Evolutionary conservation across 352 stramenopile genomes (phyloP).

Genomic region (Pythium sp.): DNA sequence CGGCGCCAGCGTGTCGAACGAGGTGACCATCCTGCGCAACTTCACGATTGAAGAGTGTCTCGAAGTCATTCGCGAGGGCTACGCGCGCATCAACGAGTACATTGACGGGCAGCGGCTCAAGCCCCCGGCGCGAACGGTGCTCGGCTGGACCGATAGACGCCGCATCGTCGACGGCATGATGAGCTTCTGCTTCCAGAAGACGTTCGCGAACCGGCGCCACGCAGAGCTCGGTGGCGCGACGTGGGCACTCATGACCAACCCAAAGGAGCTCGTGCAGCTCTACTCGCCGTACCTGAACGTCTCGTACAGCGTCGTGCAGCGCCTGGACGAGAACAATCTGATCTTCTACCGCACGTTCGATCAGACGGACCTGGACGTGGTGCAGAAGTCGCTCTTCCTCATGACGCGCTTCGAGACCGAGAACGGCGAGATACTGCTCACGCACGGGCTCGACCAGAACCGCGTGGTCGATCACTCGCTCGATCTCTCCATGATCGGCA

Average conservation of each 20-base stretch:
- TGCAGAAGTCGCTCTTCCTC: slow-evolving; percentile 42
- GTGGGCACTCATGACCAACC: slow-evolving; percentile 31
- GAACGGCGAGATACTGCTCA: slow-evolving; percentile 35
- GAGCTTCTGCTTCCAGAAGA: slow-evolving; percentile 44
- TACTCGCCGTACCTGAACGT: slow-evolving; percentile 48
- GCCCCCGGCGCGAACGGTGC: slow-evolving; percentile 25
- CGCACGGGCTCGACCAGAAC: slow-evolving; percentile 31
- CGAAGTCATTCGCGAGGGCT: slow-evolving; percentile 36
- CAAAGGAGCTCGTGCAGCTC: slow-evolving; percentile 25
- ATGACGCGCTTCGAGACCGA: slow-evolving; percentile 49
- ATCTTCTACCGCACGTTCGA: slow-evolving; percentile 41
- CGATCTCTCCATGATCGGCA: slow-evolving; percentile 31
- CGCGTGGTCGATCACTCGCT: slow-evolving; percentile 39
- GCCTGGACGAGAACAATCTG: slow-evolving; percentile 40
- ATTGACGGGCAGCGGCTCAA: slow-evolving; percentile 36
- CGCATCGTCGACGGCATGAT: slow-evolving; percentile 24
- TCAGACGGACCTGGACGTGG: slow-evolving; percentile 35
- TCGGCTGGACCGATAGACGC: slow-evolving; percentile 44
- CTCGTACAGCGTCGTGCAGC: slow-evolving; percentile 30
- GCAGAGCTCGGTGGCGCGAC: slow-evolving; percentile 26
- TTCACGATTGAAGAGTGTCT: slow-evolving; percentile 46
- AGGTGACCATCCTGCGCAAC: slow-evolving; percentile 34
- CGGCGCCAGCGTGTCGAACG: slow-evolving; percentile 13
- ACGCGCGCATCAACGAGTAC: slow-evolving; percentile 32
- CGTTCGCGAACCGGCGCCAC: slow-evolving; percentile 27